These are phyloP conservation scores for Rostrohypoxylon terebratum DNA, from an alignment of 495 filamentous ascomycete species.

Conservation along the genomic window DNA sequence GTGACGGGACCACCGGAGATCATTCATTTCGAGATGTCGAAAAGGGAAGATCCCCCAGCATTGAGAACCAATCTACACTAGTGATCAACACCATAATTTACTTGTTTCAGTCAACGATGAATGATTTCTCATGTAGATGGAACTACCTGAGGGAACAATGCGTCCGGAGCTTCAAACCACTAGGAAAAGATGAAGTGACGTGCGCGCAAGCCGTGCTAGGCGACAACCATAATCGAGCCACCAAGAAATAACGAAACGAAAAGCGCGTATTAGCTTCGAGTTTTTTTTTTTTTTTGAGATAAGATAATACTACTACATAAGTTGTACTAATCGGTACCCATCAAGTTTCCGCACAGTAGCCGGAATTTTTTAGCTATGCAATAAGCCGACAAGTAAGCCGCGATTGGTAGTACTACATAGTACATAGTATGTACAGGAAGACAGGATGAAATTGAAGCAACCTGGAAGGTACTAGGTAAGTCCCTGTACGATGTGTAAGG, in stretches of 20 bases:
- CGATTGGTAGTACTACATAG: no score
- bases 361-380: constrained; percentile 26
- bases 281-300: no score
- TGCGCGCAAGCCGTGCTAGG: constrained; percentile 3
- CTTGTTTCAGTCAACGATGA: constrained; percentile 31
- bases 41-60: constrained; percentile 28
- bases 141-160: constrained; percentile 18
- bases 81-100: constrained; percentile 32
- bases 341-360: constrained; percentile 17
- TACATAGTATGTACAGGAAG: no score
- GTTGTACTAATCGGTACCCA: background rate
- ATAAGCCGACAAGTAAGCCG: constrained; percentile 17
- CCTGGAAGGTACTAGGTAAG: no score
- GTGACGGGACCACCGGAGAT: constrained; percentile 31
- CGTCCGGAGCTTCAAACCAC: constrained; percentile 3
- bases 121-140: constrained; percentile 27
- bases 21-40: constrained; percentile 31
- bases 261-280: background rate
- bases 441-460: background rate
- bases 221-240: constrained; percentile 11
- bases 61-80: constrained; percentile 24
- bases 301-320: no score
- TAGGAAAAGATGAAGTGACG: background rate
- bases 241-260: background rate
- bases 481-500: constrained; percentile 4